Percentiles rank a stretch among this genome's conserved stretches.
phyloP scores from a whole-genome alignment of 805 yeast genomes.

The Kuraishia ogatae region DNA sequence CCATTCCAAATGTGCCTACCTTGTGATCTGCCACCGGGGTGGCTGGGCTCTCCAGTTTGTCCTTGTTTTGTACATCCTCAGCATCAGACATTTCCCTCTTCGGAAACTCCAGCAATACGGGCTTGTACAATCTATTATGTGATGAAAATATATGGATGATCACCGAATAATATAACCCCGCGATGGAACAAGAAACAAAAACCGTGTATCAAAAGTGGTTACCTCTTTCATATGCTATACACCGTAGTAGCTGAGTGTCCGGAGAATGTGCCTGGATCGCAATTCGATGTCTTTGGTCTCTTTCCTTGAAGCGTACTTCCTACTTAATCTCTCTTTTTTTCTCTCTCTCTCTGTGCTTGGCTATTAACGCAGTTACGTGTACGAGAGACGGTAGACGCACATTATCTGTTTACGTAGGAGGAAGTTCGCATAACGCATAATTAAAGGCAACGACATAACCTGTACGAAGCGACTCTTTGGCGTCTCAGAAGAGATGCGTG shows the following conservation, averaged over 20 bases:
- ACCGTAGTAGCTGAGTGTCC: no score
- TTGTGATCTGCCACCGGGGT: neutral
- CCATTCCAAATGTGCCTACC: neutral
- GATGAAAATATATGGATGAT: no score
- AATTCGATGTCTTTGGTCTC: no score
- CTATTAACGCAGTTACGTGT: neutral
- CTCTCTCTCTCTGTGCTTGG: neutral
- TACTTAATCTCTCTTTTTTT: neutral
- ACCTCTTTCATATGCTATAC: no score
- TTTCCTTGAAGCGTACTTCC: no score
- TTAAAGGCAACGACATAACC: neutral
- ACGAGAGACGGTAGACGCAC: neutral
- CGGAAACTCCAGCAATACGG: no score
- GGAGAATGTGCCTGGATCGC: no score
- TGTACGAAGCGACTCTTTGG: neutral
- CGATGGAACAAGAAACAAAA: no score
- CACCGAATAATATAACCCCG: no score
- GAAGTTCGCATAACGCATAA: neutral
- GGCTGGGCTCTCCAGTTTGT: neutral
- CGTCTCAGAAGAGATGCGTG: neutral
- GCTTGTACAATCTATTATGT: no score
- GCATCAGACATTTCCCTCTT: no score
- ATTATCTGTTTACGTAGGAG: neutral
- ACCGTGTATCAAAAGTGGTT: no score
- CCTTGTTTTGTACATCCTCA: neutral